Percentiles rank a stretch among this genome's conserved stretches.
Evolutionary conservation across 441 rosid species (phyloP).

Genomic region (Syzygium malaccense): DNA sequence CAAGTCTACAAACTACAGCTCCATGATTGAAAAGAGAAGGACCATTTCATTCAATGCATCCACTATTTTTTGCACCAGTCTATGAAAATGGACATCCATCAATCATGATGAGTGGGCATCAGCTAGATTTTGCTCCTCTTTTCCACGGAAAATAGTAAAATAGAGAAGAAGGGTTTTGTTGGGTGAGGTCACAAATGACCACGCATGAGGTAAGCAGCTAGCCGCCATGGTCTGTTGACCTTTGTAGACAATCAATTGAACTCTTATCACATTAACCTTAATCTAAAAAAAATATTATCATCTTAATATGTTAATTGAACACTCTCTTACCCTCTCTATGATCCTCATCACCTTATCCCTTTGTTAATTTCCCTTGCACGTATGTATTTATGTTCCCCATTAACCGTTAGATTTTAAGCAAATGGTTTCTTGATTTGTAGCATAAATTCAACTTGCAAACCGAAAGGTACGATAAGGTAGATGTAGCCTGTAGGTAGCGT

Average conservation of each 20-base stretch:
- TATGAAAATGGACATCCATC: neutral
- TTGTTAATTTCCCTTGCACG: neutral
- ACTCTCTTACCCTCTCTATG: neutral
- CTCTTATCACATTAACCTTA: neutral
- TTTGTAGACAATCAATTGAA: neutral
- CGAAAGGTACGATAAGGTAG: neutral
- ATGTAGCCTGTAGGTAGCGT: fast-evolving
- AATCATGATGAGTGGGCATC: neutral
- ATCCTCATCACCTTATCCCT: neutral
- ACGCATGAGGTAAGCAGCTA: neutral
- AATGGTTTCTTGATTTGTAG: neutral
- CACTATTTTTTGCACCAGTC: neutral
- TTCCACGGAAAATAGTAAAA: neutral
- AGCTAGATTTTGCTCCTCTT: neutral
- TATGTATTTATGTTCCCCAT: neutral
- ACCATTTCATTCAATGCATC: neutral
- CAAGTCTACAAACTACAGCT: neutral
- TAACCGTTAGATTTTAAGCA: neutral
- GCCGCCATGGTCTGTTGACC: neutral
- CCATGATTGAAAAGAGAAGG: neutral
- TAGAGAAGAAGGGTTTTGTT: neutral
- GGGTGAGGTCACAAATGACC: neutral
- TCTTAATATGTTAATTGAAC: neutral
- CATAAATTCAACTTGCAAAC: neutral
- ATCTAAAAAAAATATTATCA: neutral